A percentile compares a stretch with the other conserved stretches of the same genome.
These are phyloP conservation scores for Starmera stellimalicola DNA, from an alignment of 1,139 yeast species.

Conservation along the genomic window DNA sequence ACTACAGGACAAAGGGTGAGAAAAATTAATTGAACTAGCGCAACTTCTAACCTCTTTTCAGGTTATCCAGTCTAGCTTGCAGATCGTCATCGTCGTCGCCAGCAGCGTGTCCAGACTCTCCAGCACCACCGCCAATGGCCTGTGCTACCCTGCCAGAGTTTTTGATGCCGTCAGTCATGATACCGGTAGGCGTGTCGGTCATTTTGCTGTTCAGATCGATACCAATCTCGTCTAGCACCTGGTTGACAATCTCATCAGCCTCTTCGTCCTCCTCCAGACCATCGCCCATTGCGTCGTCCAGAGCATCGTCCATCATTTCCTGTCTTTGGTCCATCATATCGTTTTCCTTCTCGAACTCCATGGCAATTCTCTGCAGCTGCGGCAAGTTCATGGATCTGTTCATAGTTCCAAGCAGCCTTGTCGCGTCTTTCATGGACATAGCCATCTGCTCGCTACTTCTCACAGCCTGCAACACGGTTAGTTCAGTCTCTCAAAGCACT, in stretches of 20 bases:
- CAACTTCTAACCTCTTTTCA: conserved; percentile 49
- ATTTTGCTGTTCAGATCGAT: conserved; percentile 65
- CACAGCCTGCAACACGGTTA: conserved; percentile 37
- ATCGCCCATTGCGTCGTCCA: conserved; percentile 90
- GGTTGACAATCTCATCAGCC: conserved; percentile 84
- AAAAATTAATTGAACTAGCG: neutral
- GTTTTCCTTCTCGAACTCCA: conserved; percentile 90
- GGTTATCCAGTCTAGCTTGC: conserved; percentile 80
- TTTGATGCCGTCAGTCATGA: conserved; percentile 26
- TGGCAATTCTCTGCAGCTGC: conserved; percentile 78
- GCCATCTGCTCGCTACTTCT: conserved; percentile 95
- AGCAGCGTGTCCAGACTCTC: conserved; percentile 25
- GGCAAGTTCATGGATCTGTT: conserved; percentile 86
- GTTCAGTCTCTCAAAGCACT: conserved; percentile 1
- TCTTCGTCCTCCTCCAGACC: conserved; percentile 80
- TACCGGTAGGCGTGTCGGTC: conserved; percentile 56
- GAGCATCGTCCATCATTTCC: conserved; percentile 97
- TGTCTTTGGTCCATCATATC: conserved; percentile 98
- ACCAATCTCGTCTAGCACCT: conserved; percentile 93
- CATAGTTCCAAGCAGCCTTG: conserved; percentile 72
- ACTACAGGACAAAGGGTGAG: too few relatives aligned
- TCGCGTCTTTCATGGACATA: conserved; percentile 91
- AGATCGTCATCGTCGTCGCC: conserved; percentile 66
- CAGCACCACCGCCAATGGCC: conserved; percentile 29
- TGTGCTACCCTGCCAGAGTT: conserved; percentile 35